Evolutionary conservation across 139 green algal genomes (phyloP).

Genomic region (Coelastrella sp.): DNA sequence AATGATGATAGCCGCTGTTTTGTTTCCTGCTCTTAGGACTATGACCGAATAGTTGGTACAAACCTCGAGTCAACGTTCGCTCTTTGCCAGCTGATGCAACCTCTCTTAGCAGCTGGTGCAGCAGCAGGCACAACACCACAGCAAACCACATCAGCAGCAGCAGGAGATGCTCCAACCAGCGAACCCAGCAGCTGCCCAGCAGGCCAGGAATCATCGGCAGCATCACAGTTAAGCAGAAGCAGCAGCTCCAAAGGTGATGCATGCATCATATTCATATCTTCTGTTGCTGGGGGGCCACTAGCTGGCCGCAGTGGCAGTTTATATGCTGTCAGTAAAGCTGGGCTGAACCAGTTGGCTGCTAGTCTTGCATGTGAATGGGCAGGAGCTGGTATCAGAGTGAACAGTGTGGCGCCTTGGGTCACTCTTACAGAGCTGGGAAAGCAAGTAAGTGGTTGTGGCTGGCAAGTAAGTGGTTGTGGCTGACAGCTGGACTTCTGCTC

Average conservation of each 20-base stretch:
- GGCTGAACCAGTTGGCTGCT: constrained; percentile 88
- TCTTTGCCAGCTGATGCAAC: constrained; percentile 66
- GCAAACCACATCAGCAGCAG: neutral
- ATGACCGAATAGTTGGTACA: constrained; percentile 65
- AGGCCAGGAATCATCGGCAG: too few relatives aligned
- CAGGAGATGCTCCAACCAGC: too few relatives aligned
- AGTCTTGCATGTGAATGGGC: constrained; percentile 93
- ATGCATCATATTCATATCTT: constrained; percentile 80
- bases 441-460: constrained; percentile 30
- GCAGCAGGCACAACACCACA: neutral
- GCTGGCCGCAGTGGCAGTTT: constrained; percentile 74
- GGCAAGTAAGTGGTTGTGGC: too few relatives aligned
- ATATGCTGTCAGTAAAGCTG: constrained; percentile 87
- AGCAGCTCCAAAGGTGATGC: constrained; percentile 13
- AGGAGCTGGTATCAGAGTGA: constrained; percentile 78
- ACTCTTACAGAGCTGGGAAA: constrained; percentile 73
- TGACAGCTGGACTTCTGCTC: too few relatives aligned
- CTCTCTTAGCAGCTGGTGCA: constrained; percentile 44
- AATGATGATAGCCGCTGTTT: too few relatives aligned
- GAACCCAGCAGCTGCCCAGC: too few relatives aligned
- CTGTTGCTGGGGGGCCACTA: constrained; percentile 81
- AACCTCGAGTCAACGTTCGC: constrained; percentile 82
- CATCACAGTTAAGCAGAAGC: constrained; percentile 36
- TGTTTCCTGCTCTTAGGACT: constrained; percentile 60
- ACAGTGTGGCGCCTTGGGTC: constrained; percentile 89